Conservation (phyloP, 1,139 yeast genomes). For the Hansenula lynferdii region DNA sequence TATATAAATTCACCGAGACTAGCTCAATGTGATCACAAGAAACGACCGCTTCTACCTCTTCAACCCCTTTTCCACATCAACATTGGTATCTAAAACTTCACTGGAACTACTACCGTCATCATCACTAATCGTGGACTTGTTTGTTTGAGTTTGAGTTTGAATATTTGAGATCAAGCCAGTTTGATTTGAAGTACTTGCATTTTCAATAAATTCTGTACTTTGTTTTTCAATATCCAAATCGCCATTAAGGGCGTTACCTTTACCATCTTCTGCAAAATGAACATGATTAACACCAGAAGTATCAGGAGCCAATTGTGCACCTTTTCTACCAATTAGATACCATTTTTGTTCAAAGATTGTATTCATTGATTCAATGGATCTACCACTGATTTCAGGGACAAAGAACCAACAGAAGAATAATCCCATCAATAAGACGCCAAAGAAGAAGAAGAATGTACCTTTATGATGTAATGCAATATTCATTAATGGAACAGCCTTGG, state of each 20-base stretch:
- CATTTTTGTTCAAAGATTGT: slow-evolving; percentile 52
- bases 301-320: slow-evolving; percentile 46
- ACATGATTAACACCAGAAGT: slow-evolving; percentile 35
- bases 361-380: slow-evolving; percentile 54
- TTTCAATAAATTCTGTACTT: slow-evolving; percentile 6
- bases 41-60: not conserved
- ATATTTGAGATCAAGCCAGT: not conserved
- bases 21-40: too few species aligned
- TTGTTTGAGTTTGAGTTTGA: not conserved
- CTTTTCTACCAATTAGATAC: slow-evolving; percentile 49
- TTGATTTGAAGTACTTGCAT: slow-evolving; percentile 5
- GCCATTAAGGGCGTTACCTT: slow-evolving; percentile 4
- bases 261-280: slow-evolving; percentile 4
- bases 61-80: not conserved
- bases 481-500: slow-evolving; percentile 53
- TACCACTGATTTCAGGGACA: slow-evolving; percentile 46
- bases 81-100: too few species aligned
- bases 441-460: slow-evolving; percentile 52
- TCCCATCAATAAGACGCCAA: slow-evolving; percentile 36
- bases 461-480: slow-evolving; percentile 39
- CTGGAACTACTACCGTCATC: too few species aligned
- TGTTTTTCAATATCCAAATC: slow-evolving; percentile 4
- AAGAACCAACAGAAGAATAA: slow-evolving; percentile 43
- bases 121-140: not conserved
- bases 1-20: too few species aligned